Base-by-base conservation (phyloP, 768 basidiomycete species). In the Russula ochroleuca region DNA sequence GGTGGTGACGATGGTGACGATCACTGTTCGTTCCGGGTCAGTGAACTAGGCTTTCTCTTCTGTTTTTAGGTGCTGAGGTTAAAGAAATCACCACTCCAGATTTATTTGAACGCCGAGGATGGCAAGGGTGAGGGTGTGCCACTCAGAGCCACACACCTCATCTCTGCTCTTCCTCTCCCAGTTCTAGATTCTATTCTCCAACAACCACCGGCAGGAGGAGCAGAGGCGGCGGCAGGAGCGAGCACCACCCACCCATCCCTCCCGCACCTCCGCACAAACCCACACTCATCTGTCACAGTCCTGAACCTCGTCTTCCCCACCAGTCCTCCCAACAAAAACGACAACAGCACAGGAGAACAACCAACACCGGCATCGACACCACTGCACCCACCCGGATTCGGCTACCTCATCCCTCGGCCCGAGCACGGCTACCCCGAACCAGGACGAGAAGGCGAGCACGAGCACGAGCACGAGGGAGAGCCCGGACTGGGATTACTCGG, bases 371-470 rank as follows among this genome's bases (percentile, higher is more conserved):
- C 7, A 13, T 7, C 58, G 75, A 62, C 72, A 25, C 69, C 72
- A 25, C 79, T 95, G 54, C 88, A 93, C 69, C 93, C 94, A 0
- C 79, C 80, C 2, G 96, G 96, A 4, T 99, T 98, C 72, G 96
- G 96, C 10, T 98, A 94, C 77, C 87, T 99, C 70, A 81, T 97
- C 57, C 94, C 95, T 0, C 89, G 94, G 17, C 85, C 89, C 0
- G 75, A 74, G 37, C 73, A 73, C 5, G 86, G 79, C 23, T 88
- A 90, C 45, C 41, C 41, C 15, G 37, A 49, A 5, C 19, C 55
- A 45, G 55, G n/a, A 6, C 8, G 55, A 35, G 49, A 52, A 54
- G 13, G 5, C 28, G 28, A 8, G 28, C n/a, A 38, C 2, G 21
- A 58, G 0, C 52, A 28, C 28, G 28, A 8, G 28, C n/a, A 38